Evolutionary conservation across 331 rosid genomes (phyloP), one percentile per base, ranked within the genome.

Genomic region (Rhamnella rubrinervis): DNA sequence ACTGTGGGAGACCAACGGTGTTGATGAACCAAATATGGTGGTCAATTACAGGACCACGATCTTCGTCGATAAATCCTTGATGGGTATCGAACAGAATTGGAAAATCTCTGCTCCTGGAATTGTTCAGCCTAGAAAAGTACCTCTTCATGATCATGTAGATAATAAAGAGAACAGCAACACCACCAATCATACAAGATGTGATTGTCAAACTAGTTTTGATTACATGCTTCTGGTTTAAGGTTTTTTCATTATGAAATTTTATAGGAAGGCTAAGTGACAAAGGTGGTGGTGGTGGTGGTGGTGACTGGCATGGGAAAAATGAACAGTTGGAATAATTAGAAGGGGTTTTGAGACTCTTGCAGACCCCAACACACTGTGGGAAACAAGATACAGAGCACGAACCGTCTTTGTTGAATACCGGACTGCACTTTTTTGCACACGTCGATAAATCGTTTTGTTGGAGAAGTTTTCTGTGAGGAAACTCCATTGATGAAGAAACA

Each of bases 21-120:
- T 83, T 76, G 63, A 87, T 89, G 65, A 66, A 81, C 90, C 90
- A 83, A 31, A 89, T 59, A 46, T 76, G 93, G 26, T 87, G 88
- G 14, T 77, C 73, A 46, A 73, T 37, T 2, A 62, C 41, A 4
- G 77, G 61, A 16, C 74, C 75, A 19, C 46, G 83, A 78, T 82
- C 80, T n/a, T 75, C 87, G 44, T 84, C 85, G 18, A 58, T 46
- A 75, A 66, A 71, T 39, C 67, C 77, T 37, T 74, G 60, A n/a
- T 57, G 68, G 55, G 71, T 14, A 55, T 81, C 70, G 76, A 85
- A 81, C 71, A 83, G 21, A 41, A 85, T 70, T 0, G 89, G 86
- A 1, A 67, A 0, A 65, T 35, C 61, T 55, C 76, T 77, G 61
- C 55, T 55, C 61, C 71, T 61, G 5, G 35, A n/a, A 52, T 49